Percentiles rank a stretch among this genome's conserved stretches.
Evolutionary conservation across 164 flowering plant genomes (phyloP).

Genomic region (Vitis rupestris): DNA sequence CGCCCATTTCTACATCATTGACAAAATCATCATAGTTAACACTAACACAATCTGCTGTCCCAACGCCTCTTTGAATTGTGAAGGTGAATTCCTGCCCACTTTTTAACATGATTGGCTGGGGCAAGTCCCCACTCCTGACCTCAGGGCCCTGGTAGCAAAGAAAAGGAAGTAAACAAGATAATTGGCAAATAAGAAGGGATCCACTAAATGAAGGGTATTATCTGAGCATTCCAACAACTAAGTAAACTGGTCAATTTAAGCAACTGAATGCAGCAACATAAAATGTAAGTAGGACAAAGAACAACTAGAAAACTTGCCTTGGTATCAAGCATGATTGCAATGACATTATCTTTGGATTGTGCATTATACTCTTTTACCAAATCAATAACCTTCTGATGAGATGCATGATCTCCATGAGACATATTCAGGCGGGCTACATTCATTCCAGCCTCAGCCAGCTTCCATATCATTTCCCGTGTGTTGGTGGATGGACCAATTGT

Average conservation of each 20-base stretch:
- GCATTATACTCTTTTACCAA: slow-evolving; percentile 93
- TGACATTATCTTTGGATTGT: slow-evolving; percentile 74
- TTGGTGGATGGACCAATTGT: slow-evolving; percentile 93
- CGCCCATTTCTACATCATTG: slow-evolving; percentile 94
- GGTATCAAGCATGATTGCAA: slow-evolving; percentile 95
- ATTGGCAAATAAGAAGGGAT: not conserved
- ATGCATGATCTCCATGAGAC: slow-evolving; percentile 97
- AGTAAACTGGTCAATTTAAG: too few relatives aligned
- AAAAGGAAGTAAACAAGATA: slow-evolving; percentile 4
- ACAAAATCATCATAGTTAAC: slow-evolving; percentile 97
- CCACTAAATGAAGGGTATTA: not conserved
- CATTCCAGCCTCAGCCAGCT: slow-evolving; percentile 96
- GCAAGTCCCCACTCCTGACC: slow-evolving; percentile 98
- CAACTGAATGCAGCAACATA: not conserved
- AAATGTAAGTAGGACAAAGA: too few relatives aligned
- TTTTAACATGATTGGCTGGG: slow-evolving; percentile 71
- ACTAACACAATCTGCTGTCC: slow-evolving; percentile 85
- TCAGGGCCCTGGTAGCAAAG: slow-evolving; percentile 79
- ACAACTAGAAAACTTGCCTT: slow-evolving; percentile 45
- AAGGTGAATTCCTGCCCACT: slow-evolving; percentile 90
- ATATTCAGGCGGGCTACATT: slow-evolving; percentile 90
- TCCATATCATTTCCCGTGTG: slow-evolving; percentile 96
- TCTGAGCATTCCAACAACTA: too few relatives aligned
- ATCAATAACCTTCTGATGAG: slow-evolving; percentile 94
- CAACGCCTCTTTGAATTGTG: slow-evolving; percentile 91